Percentiles rank a stretch among this genome's conserved stretches.
phyloP scores from a whole-genome alignment of 768 basidiomycete genomes.

The Collybiopsis confluens region DNA sequence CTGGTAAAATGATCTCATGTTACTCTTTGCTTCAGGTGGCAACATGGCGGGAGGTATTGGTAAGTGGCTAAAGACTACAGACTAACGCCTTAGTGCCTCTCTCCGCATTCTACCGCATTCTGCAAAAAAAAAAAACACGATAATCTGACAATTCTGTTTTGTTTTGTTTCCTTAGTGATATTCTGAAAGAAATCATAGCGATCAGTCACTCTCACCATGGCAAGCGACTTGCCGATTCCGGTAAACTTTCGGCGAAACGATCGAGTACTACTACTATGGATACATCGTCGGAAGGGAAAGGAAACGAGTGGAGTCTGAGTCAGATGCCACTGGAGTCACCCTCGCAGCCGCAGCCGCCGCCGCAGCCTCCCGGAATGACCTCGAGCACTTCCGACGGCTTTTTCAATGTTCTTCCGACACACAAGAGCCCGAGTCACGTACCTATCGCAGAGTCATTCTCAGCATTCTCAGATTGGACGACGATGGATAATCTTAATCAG shows the following conservation, averaged over 20 bases:
- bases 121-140: too few species aligned
- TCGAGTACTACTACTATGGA: too few species aligned
- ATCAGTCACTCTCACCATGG: conserved; percentile 1
- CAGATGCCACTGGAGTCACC: neutral
- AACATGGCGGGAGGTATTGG: conserved; percentile 44
- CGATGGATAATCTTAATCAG: too few species aligned
- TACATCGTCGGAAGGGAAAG: neutral
- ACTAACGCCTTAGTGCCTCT: too few species aligned
- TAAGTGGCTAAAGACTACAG: too few species aligned
- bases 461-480: neutral
- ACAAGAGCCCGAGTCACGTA: neutral
- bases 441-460: conserved; percentile 1
- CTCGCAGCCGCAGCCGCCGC: neutral
- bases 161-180: too few species aligned
- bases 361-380: too few species aligned
- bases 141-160: neutral
- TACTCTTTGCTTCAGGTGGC: conserved; percentile 29
- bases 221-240: too few species aligned
- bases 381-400: neutral
- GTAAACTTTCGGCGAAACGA: neutral
- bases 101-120: too few species aligned
- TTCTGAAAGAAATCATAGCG: conserved; percentile 1
- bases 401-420: neutral
- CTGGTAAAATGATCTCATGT: neutral
- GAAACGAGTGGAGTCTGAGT: neutral